phyloP scores from a whole-genome alignment of 2,329 filamentous ascomycete genomes.

The Claviceps purpurea region DNA sequence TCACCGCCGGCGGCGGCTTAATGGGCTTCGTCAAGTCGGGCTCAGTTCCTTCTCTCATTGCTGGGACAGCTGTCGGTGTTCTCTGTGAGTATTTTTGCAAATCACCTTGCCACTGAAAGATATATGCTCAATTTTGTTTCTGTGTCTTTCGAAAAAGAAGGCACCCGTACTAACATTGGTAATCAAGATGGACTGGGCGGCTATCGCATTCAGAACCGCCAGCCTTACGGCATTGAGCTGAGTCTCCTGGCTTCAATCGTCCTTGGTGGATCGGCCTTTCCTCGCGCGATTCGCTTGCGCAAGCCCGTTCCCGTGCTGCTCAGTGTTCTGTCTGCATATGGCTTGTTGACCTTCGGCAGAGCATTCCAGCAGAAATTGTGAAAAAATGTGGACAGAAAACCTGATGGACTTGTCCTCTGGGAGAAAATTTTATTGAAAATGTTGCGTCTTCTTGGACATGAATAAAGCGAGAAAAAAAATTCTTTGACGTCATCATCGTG shows the following conservation, averaged over 20 bases:
- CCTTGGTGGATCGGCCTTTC: slow-evolving; percentile 71
- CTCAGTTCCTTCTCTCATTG: slow-evolving; percentile 74
- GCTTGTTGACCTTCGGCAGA: slow-evolving; percentile 65
- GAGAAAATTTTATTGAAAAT: no score
- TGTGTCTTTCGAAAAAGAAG: background rate
- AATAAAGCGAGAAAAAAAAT: background rate
- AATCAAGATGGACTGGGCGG: slow-evolving; percentile 59
- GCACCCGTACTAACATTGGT: background rate
- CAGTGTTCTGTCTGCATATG: slow-evolving; percentile 66
- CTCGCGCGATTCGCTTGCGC: slow-evolving; percentile 65
- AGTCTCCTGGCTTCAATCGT: slow-evolving; percentile 80
- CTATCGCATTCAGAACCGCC: slow-evolving; percentile 60
- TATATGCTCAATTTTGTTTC: no score
- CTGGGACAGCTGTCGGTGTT: slow-evolving; percentile 68
- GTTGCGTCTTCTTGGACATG: background rate
- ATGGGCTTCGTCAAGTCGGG: slow-evolving; percentile 76
- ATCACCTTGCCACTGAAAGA: no score
- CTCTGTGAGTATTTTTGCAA: slow-evolving; percentile 33
- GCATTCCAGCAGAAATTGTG: slow-evolving; percentile 39
- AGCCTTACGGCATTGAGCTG: slow-evolving; percentile 75
- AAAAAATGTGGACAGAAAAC: slow-evolving; percentile 1
- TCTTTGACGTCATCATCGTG: background rate
- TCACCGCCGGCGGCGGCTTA: slow-evolving; percentile 78
- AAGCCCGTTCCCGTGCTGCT: slow-evolving; percentile 78
- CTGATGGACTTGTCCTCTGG: no score